Evolutionary conservation across 2,329 filamentous ascomycete species (phyloP).

Genomic region (Chlorencoelia australis): DNA sequence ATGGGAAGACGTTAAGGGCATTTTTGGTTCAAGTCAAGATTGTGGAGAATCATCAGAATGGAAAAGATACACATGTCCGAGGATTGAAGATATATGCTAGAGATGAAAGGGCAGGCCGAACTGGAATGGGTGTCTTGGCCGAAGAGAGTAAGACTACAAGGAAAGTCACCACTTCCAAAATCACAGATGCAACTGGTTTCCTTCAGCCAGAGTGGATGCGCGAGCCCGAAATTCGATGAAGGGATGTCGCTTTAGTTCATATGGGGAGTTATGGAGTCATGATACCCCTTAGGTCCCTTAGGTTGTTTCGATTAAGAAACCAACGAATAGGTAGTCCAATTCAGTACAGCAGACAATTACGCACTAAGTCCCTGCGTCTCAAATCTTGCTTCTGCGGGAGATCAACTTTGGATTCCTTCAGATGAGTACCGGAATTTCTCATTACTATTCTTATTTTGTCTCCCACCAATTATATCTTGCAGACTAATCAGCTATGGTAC

Average conservation of each 20-base stretch:
- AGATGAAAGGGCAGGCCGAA: constrained; percentile 21
- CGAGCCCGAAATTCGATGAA: constrained; percentile 26
- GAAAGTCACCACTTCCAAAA: not conserved
- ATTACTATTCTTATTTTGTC: too few species aligned
- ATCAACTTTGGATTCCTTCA: too few species aligned
- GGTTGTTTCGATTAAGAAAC: too few species aligned
- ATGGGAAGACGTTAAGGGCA: constrained; percentile 68
- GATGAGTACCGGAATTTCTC: too few species aligned
- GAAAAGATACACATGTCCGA: constrained; percentile 95
- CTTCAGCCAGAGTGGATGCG: constrained; percentile 28
- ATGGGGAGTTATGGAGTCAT: not conserved
- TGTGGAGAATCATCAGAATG: constrained; percentile 96
- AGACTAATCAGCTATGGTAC: too few species aligned
- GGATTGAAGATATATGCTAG: constrained; percentile 74
- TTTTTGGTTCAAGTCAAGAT: constrained; percentile 87
- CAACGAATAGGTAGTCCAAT: too few species aligned
- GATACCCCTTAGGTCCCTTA: not conserved
- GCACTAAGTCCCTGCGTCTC: too few species aligned
- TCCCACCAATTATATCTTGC: too few species aligned
- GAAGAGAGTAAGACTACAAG: constrained; percentile 7
- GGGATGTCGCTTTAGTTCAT: not conserved
- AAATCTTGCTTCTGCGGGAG: too few species aligned
- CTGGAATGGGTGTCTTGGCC: constrained; percentile 11
- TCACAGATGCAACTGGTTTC: constrained; percentile 11
- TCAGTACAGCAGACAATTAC: too few species aligned